Base-by-base conservation (phyloP, 345 rosid species). In the Pelargonium nanum region DNA sequence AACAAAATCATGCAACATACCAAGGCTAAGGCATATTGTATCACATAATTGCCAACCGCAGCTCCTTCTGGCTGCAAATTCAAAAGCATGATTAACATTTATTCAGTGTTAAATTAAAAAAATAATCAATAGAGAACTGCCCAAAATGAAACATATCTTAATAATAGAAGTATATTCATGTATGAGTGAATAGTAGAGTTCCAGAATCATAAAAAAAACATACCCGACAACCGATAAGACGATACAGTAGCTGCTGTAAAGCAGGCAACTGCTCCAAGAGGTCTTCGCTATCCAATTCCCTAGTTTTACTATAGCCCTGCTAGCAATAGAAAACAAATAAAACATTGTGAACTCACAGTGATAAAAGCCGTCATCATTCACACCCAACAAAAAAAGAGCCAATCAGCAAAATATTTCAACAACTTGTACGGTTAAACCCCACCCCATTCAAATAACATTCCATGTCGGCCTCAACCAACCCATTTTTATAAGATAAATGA, bases 141-240 rank as follows among this genome's bases (percentile, higher is more conserved):
- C n/a, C n/a, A n/a, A n/a, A 28, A 2, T 28, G 7, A 28, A 28
- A 28, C 32, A 28, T 28, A 7, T 7, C 32, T 3, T 28, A 28
- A 2, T 28, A n/a, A 48, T 20, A 16, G 22, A 65, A n/a, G n/a
- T n/a, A n/a, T n/a, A n/a, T n/a, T n/a, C n/a, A n/a, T n/a, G n/a
- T n/a, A n/a, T n/a, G n/a, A n/a, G n/a, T 26, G 56, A 60, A 58
- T 24, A 30, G 25, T 54, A 67, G 30, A 40, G 55, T 24, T 48
- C 44, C 22, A 61, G n/a, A 65, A 19, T 22, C 15, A 57, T 34
- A 25, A 22, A 32, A 28, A 57, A 56, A 28, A 28, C 57, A 28
- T 86, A 94, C 99, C 95, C 71, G 85, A 78, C 99, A 94, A 73
- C 95, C 95, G 58, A 90, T 83, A 66, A 94, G 95, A 72, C 97